These are phyloP conservation scores for Cryptomeria japonica DNA, from an alignment of 75 land plant species.

Conservation along the genomic window DNA sequence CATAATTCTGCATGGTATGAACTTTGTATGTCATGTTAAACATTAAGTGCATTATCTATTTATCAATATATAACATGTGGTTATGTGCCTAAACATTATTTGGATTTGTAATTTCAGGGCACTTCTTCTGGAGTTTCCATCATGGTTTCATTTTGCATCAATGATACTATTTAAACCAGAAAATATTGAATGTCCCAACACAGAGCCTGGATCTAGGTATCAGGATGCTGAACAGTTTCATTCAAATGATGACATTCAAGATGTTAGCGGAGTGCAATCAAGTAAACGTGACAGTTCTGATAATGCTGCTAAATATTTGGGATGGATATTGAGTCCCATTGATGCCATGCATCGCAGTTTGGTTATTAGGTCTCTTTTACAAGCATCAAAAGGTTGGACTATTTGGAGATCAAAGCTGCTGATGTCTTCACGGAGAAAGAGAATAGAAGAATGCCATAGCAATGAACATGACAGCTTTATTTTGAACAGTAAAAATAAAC, in stretches of 20 bases:
- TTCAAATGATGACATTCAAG: neutral
- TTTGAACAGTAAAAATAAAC: neutral
- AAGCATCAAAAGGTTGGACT: constrained; percentile 13
- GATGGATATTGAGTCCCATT: constrained; percentile 23
- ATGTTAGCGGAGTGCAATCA: neutral
- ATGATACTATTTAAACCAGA: constrained; percentile 14
- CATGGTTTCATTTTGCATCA: constrained; percentile 25
- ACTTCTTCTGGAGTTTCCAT: constrained; percentile 16
- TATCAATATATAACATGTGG: neutral
- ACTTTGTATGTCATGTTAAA: neutral
- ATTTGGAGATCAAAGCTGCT: constrained; percentile 10
- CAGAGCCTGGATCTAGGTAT: neutral
- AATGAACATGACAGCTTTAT: neutral
- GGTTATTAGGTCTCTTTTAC: constrained; percentile 13
- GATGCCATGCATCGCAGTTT: constrained; percentile 12
- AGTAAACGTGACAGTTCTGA: constrained; percentile 4
- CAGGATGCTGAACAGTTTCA: neutral
- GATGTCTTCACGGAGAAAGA: neutral
- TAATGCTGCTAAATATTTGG: constrained; percentile 21
- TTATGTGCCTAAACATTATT: neutral
- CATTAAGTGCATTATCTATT: neutral
- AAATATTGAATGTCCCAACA: neutral
- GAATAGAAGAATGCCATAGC: neutral
- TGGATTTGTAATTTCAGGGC: constrained; percentile 14
- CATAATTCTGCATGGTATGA: constrained; percentile 15